These are phyloP conservation scores for Podospora appendiculata DNA, from an alignment of 495 filamentous ascomycete species.

Conservation along the genomic window DNA sequence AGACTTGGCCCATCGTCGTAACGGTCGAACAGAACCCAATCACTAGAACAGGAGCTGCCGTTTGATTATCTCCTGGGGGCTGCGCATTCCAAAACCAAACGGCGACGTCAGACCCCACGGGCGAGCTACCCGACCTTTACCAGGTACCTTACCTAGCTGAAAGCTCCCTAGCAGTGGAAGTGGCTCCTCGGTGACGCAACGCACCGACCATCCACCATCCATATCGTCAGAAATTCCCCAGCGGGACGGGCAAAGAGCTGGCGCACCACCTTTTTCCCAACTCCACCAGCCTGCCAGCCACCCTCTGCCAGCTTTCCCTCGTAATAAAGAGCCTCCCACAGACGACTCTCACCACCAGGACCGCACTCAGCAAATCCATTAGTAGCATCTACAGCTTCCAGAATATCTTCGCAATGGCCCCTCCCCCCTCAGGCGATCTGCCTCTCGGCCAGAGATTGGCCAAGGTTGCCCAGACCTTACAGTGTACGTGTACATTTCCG, in stretches of 20 bases:
- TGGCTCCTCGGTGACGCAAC: not conserved
- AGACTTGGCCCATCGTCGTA: too few species aligned
- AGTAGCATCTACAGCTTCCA: slow-evolving; percentile 2
- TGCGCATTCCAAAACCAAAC: too few species aligned
- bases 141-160: too few species aligned
- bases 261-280: slow-evolving; percentile 6
- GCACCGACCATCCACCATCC: slow-evolving; percentile 22
- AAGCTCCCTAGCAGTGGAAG: slow-evolving; percentile 1
- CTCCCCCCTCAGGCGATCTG: slow-evolving; percentile 62
- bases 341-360: not conserved
- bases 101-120: too few species aligned
- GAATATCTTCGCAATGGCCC: slow-evolving; percentile 52
- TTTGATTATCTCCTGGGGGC: too few species aligned
- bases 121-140: too few species aligned
- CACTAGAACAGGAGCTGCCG: too few species aligned
- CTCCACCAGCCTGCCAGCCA: slow-evolving; percentile 21
- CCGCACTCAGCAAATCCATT: not conserved
- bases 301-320: slow-evolving; percentile 9
- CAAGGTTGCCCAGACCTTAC: slow-evolving; percentile 74
- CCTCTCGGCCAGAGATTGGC: slow-evolving; percentile 68
- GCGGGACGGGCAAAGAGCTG: not conserved
- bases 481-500: slow-evolving; percentile 52
- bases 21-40: too few species aligned
- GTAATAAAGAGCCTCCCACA: not conserved
- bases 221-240: slow-evolving; percentile 3